Evolutionary conservation across 306 rosid genomes (phyloP).

Genomic region (Cucurbita argyrosperma): DNA sequence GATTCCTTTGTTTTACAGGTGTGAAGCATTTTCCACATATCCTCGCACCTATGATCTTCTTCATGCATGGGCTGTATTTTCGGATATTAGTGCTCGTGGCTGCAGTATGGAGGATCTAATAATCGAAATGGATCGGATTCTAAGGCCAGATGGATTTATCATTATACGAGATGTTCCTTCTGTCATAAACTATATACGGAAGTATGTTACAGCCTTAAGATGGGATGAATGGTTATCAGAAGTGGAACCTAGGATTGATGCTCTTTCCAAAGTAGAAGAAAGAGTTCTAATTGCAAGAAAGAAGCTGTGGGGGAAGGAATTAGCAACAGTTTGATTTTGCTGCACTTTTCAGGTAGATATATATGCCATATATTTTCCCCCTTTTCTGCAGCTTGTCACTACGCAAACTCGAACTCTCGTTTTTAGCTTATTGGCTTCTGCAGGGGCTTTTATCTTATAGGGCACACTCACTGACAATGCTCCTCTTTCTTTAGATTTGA

Average conservation of each 20-base stretch:
- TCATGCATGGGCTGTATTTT: conserved; percentile 48
- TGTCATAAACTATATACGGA: conserved; percentile 26
- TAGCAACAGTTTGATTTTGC: conserved; percentile 11
- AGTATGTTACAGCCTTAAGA: conserved; percentile 29
- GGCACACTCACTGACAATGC: neutral
- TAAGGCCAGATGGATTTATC: conserved; percentile 46
- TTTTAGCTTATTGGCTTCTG: neutral
- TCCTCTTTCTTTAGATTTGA: neutral
- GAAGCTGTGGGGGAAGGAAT: conserved; percentile 25
- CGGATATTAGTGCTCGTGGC: conserved; percentile 32
- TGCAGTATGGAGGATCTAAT: conserved; percentile 40
- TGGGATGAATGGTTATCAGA: conserved; percentile 58
- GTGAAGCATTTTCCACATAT: conserved; percentile 56
- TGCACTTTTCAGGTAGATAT: conserved; percentile 6
- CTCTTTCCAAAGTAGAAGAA: conserved; percentile 31
- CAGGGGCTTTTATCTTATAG: neutral
- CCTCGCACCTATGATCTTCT: conserved; percentile 57
- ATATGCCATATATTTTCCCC: neutral
- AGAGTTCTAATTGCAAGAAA: conserved; percentile 47
- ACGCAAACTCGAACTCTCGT: neutral
- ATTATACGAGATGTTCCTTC: conserved; percentile 45
- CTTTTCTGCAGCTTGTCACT: neutral
- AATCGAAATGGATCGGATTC: conserved; percentile 50
- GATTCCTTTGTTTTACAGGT: conserved; percentile 18
- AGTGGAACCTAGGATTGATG: conserved; percentile 37